Base-by-base conservation (phyloP, 805 yeast species). In the Starmera pachycereana region DNA sequence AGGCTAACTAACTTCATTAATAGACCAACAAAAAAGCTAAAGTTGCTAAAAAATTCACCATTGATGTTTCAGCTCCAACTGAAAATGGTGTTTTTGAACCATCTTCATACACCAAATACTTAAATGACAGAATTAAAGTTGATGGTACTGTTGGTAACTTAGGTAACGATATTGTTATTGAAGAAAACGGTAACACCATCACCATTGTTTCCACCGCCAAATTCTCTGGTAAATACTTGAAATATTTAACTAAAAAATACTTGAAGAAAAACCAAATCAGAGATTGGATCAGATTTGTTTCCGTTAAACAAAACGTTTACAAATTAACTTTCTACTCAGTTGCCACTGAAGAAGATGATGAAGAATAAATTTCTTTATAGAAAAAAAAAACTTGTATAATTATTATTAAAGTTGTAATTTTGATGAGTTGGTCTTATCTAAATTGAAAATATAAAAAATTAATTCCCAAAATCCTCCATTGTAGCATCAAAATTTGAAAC, bases 221-320 rank as follows among this genome's bases (percentile, higher is more conserved):
- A 76, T 90, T 92, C 92, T 89, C 97, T 58, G 99, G 98, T 76
- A 90, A 94, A 78, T 92, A 92, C 95, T 82, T 90, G 71, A 92
- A 94, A 80, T 92, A 92, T 94, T 78, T 92, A 69, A 86, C 97
- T 65, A 94, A 92, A 88, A 90, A 95, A 80, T 92, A 86, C 92
- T 86, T 92, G 74, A 94, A 90, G 95, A 92, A 92, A 86, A 87
- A 89, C 90, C 95, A 86, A 76, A 85, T 90, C 78, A 88, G 97
- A 80, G 97, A 92, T 79, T 90, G 97, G 97, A 89, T 90, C 74
- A 92, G 97, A 81, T 89, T 90, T 65, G 96, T 90, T 57, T 85
- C 97, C 54, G 81, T 83, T 65, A 83, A 88, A 77, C 84, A 85
- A 73, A 86, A 89, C 82, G 81, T 78, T 71, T 92, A 92, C 86